Base-by-base conservation (phyloP, 2,329 filamentous ascomycete genomes). In the Pseudogymnoascus sp. region DNA sequence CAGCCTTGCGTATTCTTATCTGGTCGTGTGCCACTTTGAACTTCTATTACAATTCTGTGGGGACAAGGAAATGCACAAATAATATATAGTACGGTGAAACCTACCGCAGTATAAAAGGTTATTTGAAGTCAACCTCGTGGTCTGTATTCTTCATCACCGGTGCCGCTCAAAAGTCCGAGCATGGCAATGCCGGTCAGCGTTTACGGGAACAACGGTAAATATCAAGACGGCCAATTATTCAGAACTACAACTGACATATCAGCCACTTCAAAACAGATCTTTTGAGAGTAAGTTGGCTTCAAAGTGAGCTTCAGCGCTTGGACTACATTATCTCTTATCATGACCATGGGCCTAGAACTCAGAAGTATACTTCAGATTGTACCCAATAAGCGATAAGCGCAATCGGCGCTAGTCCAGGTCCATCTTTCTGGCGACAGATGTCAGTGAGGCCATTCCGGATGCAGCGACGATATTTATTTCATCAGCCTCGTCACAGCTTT, bases 301-400 rank as follows among this genome's bases (percentile, higher is more conserved):
- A 9, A 6, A 33, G n/a, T 31, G 44, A 33, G 11, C 9, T 54
- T 54, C 8, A 17, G 44, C 26, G 4, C 26, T 33, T 54, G 44
- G 44, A 17, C n/a, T n/a, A 33, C 8, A 17, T 17, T n/a, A 17
- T 54, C 44, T 54, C 44, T 54, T 54, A 54, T 33, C 44, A 17
- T 17, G 44, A 17, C 26, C 26, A 6, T 17, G 44, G n/a, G 26
- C 9, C 29, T 31, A 17, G 47, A 31, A 11, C 47, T 47, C 6
- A 7, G 47, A 33, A 13, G 47, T 54, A 54, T 17, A 54, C 47
- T 7, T 54, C 47, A 11, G 26, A 17, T 4, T 54, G 47, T 54
- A 54, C 47, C 44, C 47, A 54, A 54, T 54, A 54, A 54, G 47
- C 47, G 47, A 54, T 54, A 54, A 54, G 47, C 47, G 47, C 47